Evolutionary conservation across 768 basidiomycete genomes (phyloP).

Genomic region (Pleurotus giganteus): DNA sequence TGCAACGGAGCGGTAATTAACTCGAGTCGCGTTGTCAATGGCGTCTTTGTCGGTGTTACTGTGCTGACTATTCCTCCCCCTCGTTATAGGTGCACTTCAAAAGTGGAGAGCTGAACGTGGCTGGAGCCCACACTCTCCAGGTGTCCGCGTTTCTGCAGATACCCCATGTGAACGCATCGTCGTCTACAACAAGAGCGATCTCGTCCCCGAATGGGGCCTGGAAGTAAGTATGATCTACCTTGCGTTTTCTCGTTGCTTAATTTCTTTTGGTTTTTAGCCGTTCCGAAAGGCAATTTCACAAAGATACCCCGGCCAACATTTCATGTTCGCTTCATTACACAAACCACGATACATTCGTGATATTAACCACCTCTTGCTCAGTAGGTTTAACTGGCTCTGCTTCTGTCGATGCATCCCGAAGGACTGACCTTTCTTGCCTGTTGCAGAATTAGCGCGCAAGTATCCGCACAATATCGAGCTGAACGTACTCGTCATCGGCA

Average conservation of each 20-base stretch:
- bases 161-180: conserved; percentile 79
- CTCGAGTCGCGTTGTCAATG: no score
- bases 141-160: conserved; percentile 29
- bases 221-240: conserved; percentile 50
- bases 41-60: no score
- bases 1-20: no score
- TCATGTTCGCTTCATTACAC: conserved; percentile 74
- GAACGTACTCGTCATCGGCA: conserved; percentile 92
- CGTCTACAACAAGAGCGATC: conserved; percentile 90
- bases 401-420: conserved; percentile 8
- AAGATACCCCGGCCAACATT: conserved; percentile 67
- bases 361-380: conserved; percentile 67
- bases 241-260: background rate
- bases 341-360: conserved; percentile 60
- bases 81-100: conserved; percentile 51
- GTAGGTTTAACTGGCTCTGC: conserved; percentile 48
- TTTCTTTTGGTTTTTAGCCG: conserved; percentile 43
- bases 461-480: conserved; percentile 72
- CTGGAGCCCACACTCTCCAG: conserved; percentile 43
- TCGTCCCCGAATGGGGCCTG: conserved; percentile 86
- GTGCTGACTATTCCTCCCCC: background rate
- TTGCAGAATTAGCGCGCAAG: conserved; percentile 63
- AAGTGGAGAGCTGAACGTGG: conserved; percentile 72
- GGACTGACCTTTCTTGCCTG: conserved; percentile 1
- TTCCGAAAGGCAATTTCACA: conserved; percentile 69